Evolutionary conservation across 2,329 filamentous ascomycete genomes (phyloP).

Genomic region (Trichothecium roseum): DNA sequence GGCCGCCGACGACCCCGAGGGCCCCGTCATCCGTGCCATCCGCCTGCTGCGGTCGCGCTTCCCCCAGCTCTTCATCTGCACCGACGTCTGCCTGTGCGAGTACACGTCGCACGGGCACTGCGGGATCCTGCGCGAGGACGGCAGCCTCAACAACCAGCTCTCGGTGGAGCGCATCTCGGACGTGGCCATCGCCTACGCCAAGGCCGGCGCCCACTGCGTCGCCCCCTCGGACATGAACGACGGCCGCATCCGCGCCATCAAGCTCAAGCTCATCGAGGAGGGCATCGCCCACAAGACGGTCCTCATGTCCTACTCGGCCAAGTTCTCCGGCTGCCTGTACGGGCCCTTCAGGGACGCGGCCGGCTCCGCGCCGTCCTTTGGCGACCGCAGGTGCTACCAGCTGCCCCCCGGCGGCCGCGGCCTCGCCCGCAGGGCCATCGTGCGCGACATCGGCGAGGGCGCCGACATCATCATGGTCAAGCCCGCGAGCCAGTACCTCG

Average conservation of each 20-base stretch:
- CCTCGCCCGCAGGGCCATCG: constrained; percentile 80
- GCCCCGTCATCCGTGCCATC: constrained; percentile 83
- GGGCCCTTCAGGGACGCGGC: constrained; percentile 96
- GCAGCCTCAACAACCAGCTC: constrained; percentile 81
- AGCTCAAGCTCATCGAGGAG: constrained; percentile 92
- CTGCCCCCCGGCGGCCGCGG: constrained; percentile 86
- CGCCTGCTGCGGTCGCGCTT: constrained; percentile 75
- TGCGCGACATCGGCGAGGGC: constrained; percentile 82
- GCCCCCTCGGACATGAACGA: constrained; percentile 99
- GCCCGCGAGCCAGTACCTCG: constrained; percentile 87
- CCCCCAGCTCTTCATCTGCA: constrained; percentile 81
- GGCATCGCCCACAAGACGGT: constrained; percentile 85
- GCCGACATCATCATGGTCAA: constrained; percentile 99
- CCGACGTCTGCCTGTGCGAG: constrained; percentile 95
- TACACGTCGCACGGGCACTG: constrained; percentile 98
- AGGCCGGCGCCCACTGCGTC: constrained; percentile 90
- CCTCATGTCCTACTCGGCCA: constrained; percentile 96
- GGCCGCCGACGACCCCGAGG: constrained; percentile 82
- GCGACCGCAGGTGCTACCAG: constrained; percentile 94
- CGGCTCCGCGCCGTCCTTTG: constrained; percentile 81
- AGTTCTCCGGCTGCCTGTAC: constrained; percentile 94
- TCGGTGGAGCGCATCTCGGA: constrained; percentile 93
- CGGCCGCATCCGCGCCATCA: constrained; percentile 92
- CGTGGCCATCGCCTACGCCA: constrained; percentile 96
- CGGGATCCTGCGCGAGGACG: constrained; percentile 88